Conservation (phyloP, 192 early-diverging fungal species). For the Ambispora gerdemannii region DNA sequence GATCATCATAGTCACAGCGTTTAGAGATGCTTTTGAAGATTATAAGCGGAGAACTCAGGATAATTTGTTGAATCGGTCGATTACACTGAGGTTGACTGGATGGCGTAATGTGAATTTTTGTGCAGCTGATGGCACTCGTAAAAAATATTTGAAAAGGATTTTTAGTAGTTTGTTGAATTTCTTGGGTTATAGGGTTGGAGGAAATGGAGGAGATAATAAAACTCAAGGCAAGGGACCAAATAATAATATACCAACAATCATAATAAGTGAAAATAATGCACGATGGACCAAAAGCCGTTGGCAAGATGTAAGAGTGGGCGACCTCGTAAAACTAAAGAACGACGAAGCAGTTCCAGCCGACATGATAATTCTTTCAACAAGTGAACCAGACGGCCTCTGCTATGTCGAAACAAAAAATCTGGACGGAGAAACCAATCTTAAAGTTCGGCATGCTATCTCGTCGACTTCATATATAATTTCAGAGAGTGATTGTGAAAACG, state of each 20-base stretch:
- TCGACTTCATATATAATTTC: conserved; percentile 58
- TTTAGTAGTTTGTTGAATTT: conserved; percentile 20
- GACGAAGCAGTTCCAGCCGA: conserved; percentile 91
- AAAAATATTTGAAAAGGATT: conserved; percentile 17
- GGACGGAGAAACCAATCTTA: conserved; percentile 98
- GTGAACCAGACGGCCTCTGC: conserved; percentile 78
- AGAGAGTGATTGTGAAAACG: conserved; percentile 56
- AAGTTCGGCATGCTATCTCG: conserved; percentile 69
- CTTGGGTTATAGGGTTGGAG: not conserved
- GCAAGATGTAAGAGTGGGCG: conserved; percentile 85
- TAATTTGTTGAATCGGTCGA: conserved; percentile 73
- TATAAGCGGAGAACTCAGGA: conserved; percentile 82
- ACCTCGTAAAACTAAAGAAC: conserved; percentile 78
- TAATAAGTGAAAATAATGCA: conserved; percentile 18
- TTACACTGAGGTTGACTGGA: conserved; percentile 46
- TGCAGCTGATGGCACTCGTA: conserved; percentile 6
- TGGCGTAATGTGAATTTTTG: conserved; percentile 66
- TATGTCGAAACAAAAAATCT: conserved; percentile 98
- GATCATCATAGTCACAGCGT: conserved; percentile 73
- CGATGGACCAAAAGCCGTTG: conserved; percentile 71
- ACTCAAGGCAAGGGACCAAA: not conserved
- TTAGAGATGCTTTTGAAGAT: conserved; percentile 94
- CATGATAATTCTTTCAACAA: conserved; percentile 79
- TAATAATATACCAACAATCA: not conserved
- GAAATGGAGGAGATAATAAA: not conserved